Base-by-base conservation (phyloP, 2,329 filamentous ascomycete genomes). In the Exophiala calicioides region DNA sequence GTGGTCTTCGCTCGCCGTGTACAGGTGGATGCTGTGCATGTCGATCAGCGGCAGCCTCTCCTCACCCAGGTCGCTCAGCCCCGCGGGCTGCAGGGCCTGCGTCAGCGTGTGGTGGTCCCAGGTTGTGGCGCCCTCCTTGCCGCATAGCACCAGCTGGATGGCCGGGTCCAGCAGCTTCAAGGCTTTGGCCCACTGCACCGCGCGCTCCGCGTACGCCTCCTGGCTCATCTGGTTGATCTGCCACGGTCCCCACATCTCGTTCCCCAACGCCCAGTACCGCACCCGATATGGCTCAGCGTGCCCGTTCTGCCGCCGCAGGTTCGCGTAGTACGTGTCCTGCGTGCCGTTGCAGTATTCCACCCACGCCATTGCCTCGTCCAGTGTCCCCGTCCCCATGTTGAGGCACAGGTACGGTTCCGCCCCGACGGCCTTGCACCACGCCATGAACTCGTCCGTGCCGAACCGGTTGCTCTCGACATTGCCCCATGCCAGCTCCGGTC, bases 221-320 rank as follows among this genome's bases (percentile, higher is more conserved):
- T 79, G 78, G 48, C 76, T 80, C 68, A 77, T 75, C 57, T 81
- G 76, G 43, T 74, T 76, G 20, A 81, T 76, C 60, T 80, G 77
- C 57, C 78, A 81, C 3, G 76, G 76, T 3, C 78, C 78, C 75
- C 76, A 81, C 52, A 76, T 76, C 60, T 85, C 81, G 67, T 93
- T 93, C 7, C 88, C 88, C 19, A 93, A 78, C 1, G 86, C 86
- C 88, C 88, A 93, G 74, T 90, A 91, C 68, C 88, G 89, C 60
- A 90, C 71, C 49, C 84, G 83, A 68, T 91, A 91, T 3, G 88
- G 88, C 68, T 89, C 79, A 45, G 84, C 76, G 23, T 80, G 82
- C 8, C 88, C 88, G 67, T 93, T 85, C 58, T 84, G 76, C 9
- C 88, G 78, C 23, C 88, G 81, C 38, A 90, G 73, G 62, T 91